Evolutionary conservation across 2,329 filamentous ascomycete genomes (phyloP), one percentile per base, ranked within the genome.

Genomic region (Hypomyces rosellus): DNA sequence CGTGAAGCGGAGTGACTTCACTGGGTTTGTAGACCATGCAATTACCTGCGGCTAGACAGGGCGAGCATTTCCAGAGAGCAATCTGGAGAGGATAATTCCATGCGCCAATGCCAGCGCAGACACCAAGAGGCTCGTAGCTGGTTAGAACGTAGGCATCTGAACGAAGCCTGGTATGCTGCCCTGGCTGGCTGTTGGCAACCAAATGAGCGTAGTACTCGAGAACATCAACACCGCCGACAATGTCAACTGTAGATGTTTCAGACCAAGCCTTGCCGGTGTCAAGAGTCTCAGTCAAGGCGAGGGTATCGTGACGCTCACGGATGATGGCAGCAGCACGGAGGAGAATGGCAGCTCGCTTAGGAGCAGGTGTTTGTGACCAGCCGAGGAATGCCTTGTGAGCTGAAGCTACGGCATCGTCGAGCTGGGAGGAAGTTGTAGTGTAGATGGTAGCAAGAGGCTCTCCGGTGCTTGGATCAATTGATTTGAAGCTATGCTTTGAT

Each of bases 61-160:
- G 87, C 1, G 86, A 88, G 1, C 87, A 90, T 69, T 95, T 95
- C 89, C 89, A 95, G 1, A 95, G 75, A 8, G 89, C 89, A 57
- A 95, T 95, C 67, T 95, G 89, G 56, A 95, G 87, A 12, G 89
- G 89, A 64, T 95, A 95, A 69, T 95, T 95, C 89, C 89, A 95
- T 13, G 89, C 89, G 49, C 89, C 89, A 57, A 95, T 95, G 51
- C 88, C 89, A 13, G 81, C 89, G 65, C 89, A 95, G 13, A 93
- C 88, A 22, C 89, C 89, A 15, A 95, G 73, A 5, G 89, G 78
- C 59, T 88, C 86, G 65, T 93, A 92, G 62, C 82, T 85, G 11
- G 87, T 91, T 68, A 91, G 89, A 36, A 93, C 82, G 80, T 85
- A 90, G 4, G 89, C 88, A 57, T 89, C 84, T 46, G 83, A 75